A percentile compares a stretch with the other conserved stretches of the same genome.
Conservation (phyloP, 306 rosid genomes). For the Abrus pulchellus region DNA sequence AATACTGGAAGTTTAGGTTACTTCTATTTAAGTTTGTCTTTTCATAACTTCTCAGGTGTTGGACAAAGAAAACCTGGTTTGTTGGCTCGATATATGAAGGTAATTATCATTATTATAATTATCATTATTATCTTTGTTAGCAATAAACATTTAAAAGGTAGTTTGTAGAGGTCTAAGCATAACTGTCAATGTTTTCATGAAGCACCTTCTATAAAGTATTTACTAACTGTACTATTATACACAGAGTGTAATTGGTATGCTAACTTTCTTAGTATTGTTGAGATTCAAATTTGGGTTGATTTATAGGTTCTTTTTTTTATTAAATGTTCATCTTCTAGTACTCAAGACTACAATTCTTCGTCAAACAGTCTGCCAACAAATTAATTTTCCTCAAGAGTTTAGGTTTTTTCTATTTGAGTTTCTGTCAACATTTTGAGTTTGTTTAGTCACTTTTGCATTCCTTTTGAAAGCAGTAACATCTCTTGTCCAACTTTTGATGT, state of each 20-base stretch:
- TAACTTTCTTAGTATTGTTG: constrained; percentile 24
- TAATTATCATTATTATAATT: constrained; percentile 54
- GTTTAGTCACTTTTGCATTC: constrained; percentile 11
- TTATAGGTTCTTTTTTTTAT: neutral
- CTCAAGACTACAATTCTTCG: constrained; percentile 27
- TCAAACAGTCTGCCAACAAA: constrained; percentile 26
- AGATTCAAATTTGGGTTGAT: constrained; percentile 32
- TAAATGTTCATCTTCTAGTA: neutral
- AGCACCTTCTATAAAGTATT: constrained; percentile 30
- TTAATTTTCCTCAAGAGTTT: constrained; percentile 23
- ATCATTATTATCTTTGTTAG: neutral
- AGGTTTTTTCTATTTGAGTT: neutral
- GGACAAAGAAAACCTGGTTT: constrained; percentile 76
- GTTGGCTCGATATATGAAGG: constrained; percentile 94
- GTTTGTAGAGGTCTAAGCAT: constrained; percentile 23
- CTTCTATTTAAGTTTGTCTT: constrained; percentile 47
- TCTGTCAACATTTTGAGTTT: constrained; percentile 40
- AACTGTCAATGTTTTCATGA: constrained; percentile 4
- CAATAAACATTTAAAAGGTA: constrained; percentile 14
- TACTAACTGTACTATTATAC: neutral
- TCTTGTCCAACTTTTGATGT: constrained; percentile 37
- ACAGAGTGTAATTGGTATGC: constrained; percentile 24
- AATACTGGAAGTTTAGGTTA: constrained; percentile 30
- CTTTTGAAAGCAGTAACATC: constrained; percentile 30
- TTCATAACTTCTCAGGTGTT: constrained; percentile 61